Evolutionary conservation across 352 stramenopile species (phyloP).

Genomic region (Detonula confervacea): DNA sequence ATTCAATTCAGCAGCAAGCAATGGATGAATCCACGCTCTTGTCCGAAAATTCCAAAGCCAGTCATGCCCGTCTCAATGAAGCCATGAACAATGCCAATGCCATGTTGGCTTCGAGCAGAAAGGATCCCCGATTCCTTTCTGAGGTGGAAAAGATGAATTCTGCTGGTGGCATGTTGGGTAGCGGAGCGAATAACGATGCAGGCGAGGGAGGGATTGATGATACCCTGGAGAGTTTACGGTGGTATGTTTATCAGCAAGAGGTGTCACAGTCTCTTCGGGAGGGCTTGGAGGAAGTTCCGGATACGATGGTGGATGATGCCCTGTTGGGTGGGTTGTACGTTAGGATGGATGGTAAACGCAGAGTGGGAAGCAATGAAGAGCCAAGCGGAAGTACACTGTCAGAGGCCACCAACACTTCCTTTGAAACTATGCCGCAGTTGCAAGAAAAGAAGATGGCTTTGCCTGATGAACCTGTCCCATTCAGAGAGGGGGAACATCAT

Average conservation of each 20-base stretch:
- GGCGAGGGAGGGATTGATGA: constrained; percentile 80
- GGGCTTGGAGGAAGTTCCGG: constrained; percentile 49
- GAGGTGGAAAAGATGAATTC: constrained; percentile 82
- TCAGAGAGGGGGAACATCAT: constrained; percentile 77
- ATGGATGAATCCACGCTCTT: constrained; percentile 2
- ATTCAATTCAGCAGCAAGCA: background rate
- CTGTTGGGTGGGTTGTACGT: constrained; percentile 46
- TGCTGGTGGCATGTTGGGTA: constrained; percentile 60
- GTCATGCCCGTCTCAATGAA: constrained; percentile 50
- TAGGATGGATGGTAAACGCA: constrained; percentile 39
- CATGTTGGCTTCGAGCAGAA: constrained; percentile 59
- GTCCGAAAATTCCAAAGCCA: constrained; percentile 23
- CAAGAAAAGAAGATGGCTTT: background rate
- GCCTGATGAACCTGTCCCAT: constrained; percentile 45
- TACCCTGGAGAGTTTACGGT: constrained; percentile 72
- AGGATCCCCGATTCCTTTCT: constrained; percentile 69
- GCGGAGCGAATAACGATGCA: constrained; percentile 67
- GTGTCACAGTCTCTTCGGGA: constrained; percentile 50
- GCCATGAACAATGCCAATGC: constrained; percentile 71
- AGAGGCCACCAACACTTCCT: no score
- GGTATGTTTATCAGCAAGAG: constrained; percentile 85
- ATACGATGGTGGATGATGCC: constrained; percentile 48
- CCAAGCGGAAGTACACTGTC: no score
- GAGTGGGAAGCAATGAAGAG: constrained; percentile 17
- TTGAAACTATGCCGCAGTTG: no score